These are phyloP conservation scores for Aegilops tauschii DNA, from an alignment of 176 grass and related monocot genomes.

Conservation along the genomic window DNA sequence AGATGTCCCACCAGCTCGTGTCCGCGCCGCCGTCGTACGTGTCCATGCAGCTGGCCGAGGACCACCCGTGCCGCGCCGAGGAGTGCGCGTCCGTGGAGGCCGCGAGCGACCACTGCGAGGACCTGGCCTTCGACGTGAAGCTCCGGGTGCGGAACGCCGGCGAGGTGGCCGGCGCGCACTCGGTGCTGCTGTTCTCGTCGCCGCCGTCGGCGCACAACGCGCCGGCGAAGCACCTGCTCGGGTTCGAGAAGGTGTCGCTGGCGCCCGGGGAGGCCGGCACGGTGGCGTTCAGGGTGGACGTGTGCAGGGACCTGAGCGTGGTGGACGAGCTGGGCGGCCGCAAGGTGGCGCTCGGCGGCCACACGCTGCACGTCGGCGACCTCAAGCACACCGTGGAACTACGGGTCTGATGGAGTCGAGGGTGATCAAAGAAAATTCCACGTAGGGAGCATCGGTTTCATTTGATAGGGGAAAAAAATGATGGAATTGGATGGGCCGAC, in stretches of 20 bases:
- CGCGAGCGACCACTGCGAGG: slow-evolving; percentile 50
- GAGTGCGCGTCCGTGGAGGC: slow-evolving; percentile 63
- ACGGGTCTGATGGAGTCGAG: slow-evolving; percentile 31
- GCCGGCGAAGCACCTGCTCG: slow-evolving; percentile 78
- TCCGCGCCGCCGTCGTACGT: slow-evolving; percentile 62
- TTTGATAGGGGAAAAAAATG: neutral
- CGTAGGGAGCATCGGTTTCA: neutral
- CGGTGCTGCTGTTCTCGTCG: slow-evolving; percentile 81
- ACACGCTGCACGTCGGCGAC: slow-evolving; percentile 76
- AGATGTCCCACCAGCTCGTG: slow-evolving; percentile 48
- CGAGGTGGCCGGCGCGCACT: slow-evolving; percentile 47
- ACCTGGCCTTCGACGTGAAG: slow-evolving; percentile 50
- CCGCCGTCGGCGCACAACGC: slow-evolving; percentile 77
- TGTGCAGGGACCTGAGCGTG: slow-evolving; percentile 88
- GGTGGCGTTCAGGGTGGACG: slow-evolving; percentile 78
- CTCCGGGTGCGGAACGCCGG: slow-evolving; percentile 61
- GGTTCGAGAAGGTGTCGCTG: slow-evolving; percentile 72
- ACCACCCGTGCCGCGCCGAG: slow-evolving; percentile 54
- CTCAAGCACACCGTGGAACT: slow-evolving; percentile 70
- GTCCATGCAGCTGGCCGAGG: slow-evolving; percentile 56
- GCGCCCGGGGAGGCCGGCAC: slow-evolving; percentile 37
- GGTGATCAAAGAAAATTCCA: neutral
- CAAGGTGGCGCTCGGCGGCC: slow-evolving; percentile 72
- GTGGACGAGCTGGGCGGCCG: slow-evolving; percentile 76
- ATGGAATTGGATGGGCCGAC: neutral